phyloP scores from a whole-genome alignment of 768 basidiomycete species.

The Thelephora ganbajun region DNA sequence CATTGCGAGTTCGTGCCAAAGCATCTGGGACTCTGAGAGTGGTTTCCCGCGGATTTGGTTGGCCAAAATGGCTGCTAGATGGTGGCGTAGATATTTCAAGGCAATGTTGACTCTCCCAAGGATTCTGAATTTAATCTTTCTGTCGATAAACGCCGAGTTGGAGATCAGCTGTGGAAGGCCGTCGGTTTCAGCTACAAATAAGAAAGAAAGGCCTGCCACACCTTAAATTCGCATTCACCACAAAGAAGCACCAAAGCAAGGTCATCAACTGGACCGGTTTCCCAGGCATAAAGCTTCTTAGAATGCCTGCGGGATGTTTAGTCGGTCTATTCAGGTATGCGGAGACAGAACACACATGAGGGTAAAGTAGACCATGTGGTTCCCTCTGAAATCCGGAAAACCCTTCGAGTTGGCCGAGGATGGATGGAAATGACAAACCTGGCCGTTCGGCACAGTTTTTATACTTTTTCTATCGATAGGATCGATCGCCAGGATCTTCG shows the following conservation, averaged over 20 bases:
- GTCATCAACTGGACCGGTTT: conserved; percentile 82
- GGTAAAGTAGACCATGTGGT: conserved; percentile 75
- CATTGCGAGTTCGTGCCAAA: conserved; percentile 66
- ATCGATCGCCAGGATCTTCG: conserved; percentile 76
- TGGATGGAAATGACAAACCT: conserved; percentile 70
- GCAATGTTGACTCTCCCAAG: conserved; percentile 64
- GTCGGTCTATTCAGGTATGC: conserved; percentile 4
- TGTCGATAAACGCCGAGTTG: conserved; percentile 62
- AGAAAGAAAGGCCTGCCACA: conserved; percentile 9
- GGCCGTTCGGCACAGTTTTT: conserved; percentile 74
- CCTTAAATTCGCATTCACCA: conserved; percentile 86
- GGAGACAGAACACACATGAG: conserved; percentile 44
- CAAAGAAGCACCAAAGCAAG: conserved; percentile 70
- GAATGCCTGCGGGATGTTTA: conserved; percentile 54
- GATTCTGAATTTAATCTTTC: conserved; percentile 66
- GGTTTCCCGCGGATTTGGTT: conserved; percentile 51
- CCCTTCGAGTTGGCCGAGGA: conserved; percentile 59
- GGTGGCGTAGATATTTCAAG: conserved; percentile 62
- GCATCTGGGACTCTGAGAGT: conserved; percentile 40
- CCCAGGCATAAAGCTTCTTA: conserved; percentile 87
- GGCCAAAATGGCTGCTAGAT: conserved; percentile 44
- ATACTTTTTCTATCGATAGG: conserved; percentile 29
- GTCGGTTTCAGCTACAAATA: neutral
- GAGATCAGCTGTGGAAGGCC: conserved; percentile 44
- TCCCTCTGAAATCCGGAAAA: conserved; percentile 62